Evolutionary conservation across 2,329 filamentous ascomycete genomes (phyloP), one percentile per base, ranked within the genome.

Genomic region (Penicillium sumatraense): DNA sequence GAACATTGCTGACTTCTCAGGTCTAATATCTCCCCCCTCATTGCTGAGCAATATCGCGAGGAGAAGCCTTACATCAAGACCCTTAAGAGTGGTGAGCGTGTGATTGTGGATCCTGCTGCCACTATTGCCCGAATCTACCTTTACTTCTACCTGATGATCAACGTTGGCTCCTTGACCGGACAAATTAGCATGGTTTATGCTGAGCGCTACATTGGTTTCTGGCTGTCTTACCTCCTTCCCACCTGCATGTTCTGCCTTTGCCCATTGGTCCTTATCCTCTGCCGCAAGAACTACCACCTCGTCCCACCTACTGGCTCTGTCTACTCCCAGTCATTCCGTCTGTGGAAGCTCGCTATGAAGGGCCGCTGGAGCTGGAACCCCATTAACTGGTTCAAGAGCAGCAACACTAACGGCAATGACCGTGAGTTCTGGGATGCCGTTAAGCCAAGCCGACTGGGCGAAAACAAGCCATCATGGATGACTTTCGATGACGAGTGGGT

Each of bases 401-500:
- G 47, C 7, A 61, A 57, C 14, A 8, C 50, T 3, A 49, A 11
- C 49, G 35, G 35, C 9, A 31, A 27, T 8, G 55, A 66, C 8
- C 42, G 26, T n/a, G 26, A 31, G 18, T 64, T 62, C 49, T 71
- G 68, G 69, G 59, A 67, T 0, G 29, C 49, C 0, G 67, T 67
- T 69, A 81, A 76, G 64, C 69, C 69, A 3, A 65, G 57, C 20
- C 49, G 41, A 2, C 44, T 71, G 5, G 66, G 68, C 0, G 36
- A 59, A 2, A 51, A 51, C 36, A 65, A 65, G 9, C 69, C 69
- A 1, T n/a, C n/a, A 5, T 72, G 69, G 69, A 92, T 93, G 87
- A 89, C 86, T 0, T 92, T 91, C 63, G 89, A 93, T 59, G 90
- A 93, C 63, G 84, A 85, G 49, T 93, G 89, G 89, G 89, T 93